These are phyloP conservation scores for Cinnamomum chago DNA, from an alignment of 164 flowering plant species.

Conservation along the genomic window DNA sequence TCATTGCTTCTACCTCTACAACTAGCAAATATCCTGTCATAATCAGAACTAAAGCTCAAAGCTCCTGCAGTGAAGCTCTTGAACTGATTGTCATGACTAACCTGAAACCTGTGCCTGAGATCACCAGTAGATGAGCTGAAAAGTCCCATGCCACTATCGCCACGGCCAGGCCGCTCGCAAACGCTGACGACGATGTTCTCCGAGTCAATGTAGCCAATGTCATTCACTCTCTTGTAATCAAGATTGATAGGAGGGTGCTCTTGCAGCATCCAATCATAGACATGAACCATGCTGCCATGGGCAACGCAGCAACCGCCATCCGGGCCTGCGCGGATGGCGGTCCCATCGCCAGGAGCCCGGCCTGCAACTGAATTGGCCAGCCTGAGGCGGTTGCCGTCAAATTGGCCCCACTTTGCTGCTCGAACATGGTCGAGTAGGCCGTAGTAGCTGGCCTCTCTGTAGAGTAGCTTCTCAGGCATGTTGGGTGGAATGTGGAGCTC, in stretches of 20 bases:
- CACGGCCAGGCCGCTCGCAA: constrained; percentile 60
- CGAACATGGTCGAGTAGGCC: constrained; percentile 74
- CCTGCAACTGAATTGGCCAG: constrained; percentile 46
- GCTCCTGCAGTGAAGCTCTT: constrained; percentile 87
- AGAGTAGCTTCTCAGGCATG: constrained; percentile 52
- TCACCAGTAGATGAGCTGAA: constrained; percentile 61
- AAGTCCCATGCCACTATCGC: constrained; percentile 78
- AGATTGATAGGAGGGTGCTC: constrained; percentile 65
- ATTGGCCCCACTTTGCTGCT: constrained; percentile 70
- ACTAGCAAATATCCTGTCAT: constrained; percentile 54
- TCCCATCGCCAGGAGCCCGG: constrained; percentile 80
- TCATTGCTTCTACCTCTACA: constrained; percentile 87
- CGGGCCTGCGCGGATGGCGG: constrained; percentile 79
- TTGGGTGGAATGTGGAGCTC: constrained; percentile 60
- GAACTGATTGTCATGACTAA: constrained; percentile 51
- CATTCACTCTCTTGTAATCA: constrained; percentile 80
- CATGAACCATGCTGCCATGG: constrained; percentile 81
- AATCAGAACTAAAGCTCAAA: constrained; percentile 40
- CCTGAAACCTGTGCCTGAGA: constrained; percentile 55
- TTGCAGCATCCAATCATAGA: constrained; percentile 80
- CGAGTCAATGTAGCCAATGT: constrained; percentile 58
- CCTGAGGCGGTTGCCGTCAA: constrained; percentile 67
- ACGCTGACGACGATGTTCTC: constrained; percentile 51
- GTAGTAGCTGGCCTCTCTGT: constrained; percentile 67
- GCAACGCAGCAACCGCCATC: constrained; percentile 90